phyloP scores from a whole-genome alignment of 768 basidiomycete genomes.

The Megacollybia marginata region DNA sequence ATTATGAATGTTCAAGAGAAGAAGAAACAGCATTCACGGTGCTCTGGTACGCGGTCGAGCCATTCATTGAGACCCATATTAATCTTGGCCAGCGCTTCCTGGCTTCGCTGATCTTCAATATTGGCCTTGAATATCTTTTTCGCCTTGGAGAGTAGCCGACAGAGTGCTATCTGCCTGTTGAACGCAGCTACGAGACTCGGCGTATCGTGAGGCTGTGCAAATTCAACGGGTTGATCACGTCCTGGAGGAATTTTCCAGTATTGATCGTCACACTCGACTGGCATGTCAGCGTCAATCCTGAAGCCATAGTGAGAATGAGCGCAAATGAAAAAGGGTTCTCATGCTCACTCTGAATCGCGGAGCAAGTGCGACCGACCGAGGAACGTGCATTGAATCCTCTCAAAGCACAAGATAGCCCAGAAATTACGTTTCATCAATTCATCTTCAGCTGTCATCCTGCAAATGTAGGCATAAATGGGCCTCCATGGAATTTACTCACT shows the following conservation, averaged over 20 bases:
- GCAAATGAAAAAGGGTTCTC: background rate
- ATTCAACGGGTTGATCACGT: background rate
- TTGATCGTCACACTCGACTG: conserved; percentile 3
- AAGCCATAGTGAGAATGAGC: background rate
- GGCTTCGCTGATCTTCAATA: background rate
- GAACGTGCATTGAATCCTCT: background rate
- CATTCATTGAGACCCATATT: conserved; percentile 43
- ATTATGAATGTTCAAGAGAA: background rate
- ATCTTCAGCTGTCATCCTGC: background rate
- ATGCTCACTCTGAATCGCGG: background rate
- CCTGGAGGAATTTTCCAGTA: background rate
- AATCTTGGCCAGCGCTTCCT: background rate
- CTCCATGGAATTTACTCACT: too few relatives aligned
- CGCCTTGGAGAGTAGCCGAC: background rate
- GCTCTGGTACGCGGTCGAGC: conserved; percentile 38
- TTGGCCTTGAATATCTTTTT: conserved; percentile 4
- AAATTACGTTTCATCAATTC: background rate
- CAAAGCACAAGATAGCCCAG: background rate
- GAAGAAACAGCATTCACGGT: conserved; percentile 14
- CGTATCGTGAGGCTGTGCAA: background rate
- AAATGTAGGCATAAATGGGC: too few relatives aligned
- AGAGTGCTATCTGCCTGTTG: background rate
- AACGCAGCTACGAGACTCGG: background rate
- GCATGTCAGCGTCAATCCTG: conserved; percentile 6
- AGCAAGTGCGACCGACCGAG: background rate